A percentile compares a stretch with the other conserved stretches of the same genome.
phyloP scores from a whole-genome alignment of 805 yeast genomes.

The Saccharomycopsis schoenii region DNA sequence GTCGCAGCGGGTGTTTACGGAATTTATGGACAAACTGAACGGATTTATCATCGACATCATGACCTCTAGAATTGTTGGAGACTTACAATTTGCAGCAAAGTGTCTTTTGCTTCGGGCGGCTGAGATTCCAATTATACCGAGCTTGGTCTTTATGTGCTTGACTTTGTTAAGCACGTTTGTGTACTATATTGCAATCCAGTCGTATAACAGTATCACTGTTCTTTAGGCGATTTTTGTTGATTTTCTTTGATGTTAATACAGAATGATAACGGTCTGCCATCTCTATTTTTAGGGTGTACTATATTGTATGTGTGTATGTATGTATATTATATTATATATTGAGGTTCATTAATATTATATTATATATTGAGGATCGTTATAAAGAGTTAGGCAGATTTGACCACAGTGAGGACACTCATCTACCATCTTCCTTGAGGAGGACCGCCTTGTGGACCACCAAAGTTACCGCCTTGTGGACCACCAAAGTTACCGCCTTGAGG shows the following conservation, averaged over 20 bases:
- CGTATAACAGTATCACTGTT: not conserved
- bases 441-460: slow-evolving; percentile 4
- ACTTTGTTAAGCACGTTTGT: not conserved
- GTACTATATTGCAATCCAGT: not conserved
- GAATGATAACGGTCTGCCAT: too few species aligned
- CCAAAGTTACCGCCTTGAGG: not conserved
- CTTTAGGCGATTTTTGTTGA: not conserved
- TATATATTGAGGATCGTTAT: not conserved
- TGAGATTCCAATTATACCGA: not conserved
- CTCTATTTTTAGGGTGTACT: too few species aligned
- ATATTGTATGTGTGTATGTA: too few species aligned
- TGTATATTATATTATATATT: too few species aligned
- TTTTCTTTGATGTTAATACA: too few species aligned
- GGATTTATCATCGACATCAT: not conserved
- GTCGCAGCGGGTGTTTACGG: not conserved
- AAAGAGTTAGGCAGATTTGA: too few species aligned
- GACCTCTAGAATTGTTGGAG: not conserved
- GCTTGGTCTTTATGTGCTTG: not conserved
- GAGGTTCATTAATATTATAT: not conserved
- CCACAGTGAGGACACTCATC: not conserved
- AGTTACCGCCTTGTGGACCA: slow-evolving; percentile 4
- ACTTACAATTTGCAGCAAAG: not conserved
- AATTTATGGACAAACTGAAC: not conserved
- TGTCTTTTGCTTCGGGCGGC: not conserved
- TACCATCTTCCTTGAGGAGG: slow-evolving; percentile 14